Evolutionary conservation across 768 basidiomycete genomes (phyloP).

Genomic region (Neoboletus subvelutipes): DNA sequence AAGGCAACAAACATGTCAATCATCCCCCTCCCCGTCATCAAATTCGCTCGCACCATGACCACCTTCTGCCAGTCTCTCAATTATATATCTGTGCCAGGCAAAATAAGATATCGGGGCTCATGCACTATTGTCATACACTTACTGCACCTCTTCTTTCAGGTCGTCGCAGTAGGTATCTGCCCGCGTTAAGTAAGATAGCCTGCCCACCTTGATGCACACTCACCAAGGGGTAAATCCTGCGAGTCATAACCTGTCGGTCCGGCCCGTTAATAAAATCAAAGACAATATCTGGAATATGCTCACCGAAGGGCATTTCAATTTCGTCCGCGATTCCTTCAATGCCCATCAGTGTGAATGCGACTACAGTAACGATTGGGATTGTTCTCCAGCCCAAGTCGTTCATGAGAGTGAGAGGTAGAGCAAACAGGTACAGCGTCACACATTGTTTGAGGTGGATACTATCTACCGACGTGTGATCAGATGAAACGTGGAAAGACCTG

Average conservation of each 20-base stretch:
- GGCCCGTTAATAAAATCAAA: neutral
- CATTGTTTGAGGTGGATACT: conserved; percentile 94
- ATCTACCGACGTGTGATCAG: conserved; percentile 43
- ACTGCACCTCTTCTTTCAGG: conserved; percentile 83
- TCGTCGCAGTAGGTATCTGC: conserved; percentile 84
- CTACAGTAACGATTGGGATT: conserved; percentile 81
- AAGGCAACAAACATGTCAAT: conserved; percentile 41
- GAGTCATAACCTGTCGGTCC: conserved; percentile 51
- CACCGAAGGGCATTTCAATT: conserved; percentile 94
- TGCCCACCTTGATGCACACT: conserved; percentile 13
- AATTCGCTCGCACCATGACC: conserved; percentile 70
- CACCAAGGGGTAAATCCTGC: conserved; percentile 75
- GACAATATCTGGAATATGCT: conserved; percentile 13
- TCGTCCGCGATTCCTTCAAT: conserved; percentile 95
- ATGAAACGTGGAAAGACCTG: neutral
- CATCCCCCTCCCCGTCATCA: conserved; percentile 82
- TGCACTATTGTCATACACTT: conserved; percentile 30
- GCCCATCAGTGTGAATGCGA: conserved; percentile 90
- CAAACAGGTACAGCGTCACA: conserved; percentile 89
- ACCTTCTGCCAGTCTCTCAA: conserved; percentile 68
- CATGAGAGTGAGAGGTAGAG: conserved; percentile 84
- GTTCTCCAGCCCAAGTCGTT: conserved; percentile 81
- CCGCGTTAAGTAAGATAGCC: neutral
- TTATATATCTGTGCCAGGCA: conserved; percentile 53
- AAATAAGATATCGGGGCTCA: conserved; percentile 8